Conservation (phyloP, 2,329 filamentous ascomycete genomes). For the Ustulina deusta region DNA sequence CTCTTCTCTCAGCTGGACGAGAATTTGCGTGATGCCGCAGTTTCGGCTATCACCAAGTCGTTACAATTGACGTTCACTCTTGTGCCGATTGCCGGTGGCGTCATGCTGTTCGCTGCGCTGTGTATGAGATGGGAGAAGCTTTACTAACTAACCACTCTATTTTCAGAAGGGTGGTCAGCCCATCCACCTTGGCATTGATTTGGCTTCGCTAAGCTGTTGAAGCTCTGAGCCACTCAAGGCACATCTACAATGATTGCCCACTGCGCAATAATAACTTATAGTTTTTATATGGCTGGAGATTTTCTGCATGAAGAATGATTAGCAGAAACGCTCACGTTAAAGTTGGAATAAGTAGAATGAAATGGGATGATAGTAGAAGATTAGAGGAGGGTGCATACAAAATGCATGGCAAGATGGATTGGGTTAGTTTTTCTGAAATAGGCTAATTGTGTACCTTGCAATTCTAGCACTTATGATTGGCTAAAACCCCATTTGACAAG, state of each 20-base stretch:
- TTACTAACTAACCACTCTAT: not conserved
- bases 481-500: no score
- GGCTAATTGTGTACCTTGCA: no score
- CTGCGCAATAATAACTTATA: not conserved
- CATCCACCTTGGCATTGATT: not conserved
- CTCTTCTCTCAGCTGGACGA: constrained; percentile 49
- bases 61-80: constrained; percentile 31
- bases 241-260: not conserved
- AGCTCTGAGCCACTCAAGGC: not conserved
- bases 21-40: constrained; percentile 44
- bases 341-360: no score
- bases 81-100: constrained; percentile 31
- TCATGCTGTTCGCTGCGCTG: constrained; percentile 43
- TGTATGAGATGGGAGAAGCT: constrained; percentile 50
- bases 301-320: no score
- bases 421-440: no score
- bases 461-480: no score
- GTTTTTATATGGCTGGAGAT: no score
- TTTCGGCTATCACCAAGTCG: constrained; percentile 50
- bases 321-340: no score
- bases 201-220: not conserved
- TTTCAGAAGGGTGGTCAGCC: not conserved
- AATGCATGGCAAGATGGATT: no score
- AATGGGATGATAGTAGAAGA: no score
- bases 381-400: no score